Evolutionary conservation across 129 eudicot species (phyloP).

Genomic region (Arctium minus): DNA sequence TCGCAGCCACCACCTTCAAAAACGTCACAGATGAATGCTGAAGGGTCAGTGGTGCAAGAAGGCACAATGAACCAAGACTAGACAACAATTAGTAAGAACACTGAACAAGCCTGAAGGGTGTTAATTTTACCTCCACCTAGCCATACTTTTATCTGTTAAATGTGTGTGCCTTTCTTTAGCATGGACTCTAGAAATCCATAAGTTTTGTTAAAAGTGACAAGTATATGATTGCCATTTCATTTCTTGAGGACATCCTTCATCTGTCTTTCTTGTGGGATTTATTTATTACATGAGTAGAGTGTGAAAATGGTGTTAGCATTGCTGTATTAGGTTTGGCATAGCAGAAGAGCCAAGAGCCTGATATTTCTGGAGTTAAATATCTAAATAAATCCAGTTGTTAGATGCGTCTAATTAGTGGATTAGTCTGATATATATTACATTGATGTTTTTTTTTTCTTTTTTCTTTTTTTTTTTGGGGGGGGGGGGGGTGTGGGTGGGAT

Average conservation of each 20-base stretch:
- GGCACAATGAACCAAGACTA: slow-evolving; percentile 28
- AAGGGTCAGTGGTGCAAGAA: slow-evolving; percentile 26
- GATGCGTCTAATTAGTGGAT: slow-evolving; percentile 7
- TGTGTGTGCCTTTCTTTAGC: not conserved
- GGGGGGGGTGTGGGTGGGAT: too few species aligned
- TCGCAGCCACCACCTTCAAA: slow-evolving; percentile 56
- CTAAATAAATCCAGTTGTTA: not conserved
- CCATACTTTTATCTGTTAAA: slow-evolving; percentile 1
- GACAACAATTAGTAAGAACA: slow-evolving; percentile 22
- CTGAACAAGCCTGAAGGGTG: slow-evolving; percentile 3
- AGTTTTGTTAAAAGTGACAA: slow-evolving; percentile 4
- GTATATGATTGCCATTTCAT: not conserved
- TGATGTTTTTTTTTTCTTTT: not conserved
- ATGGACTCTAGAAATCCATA: not conserved
- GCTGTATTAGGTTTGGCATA: not conserved
- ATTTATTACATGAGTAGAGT: not conserved
- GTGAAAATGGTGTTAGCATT: not conserved
- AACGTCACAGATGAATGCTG: slow-evolving; percentile 20
- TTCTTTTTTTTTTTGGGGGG: not conserved
- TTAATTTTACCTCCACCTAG: not conserved
- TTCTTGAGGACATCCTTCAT: not conserved
- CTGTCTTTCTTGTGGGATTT: slow-evolving; percentile 2
- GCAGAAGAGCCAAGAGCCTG: not conserved
- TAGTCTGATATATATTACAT: not conserved
- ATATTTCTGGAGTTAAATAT: not conserved